Evolutionary conservation across 768 basidiomycete genomes (phyloP), one percentile per base, ranked within the genome.

Genomic region (Suillus cothurnatus): DNA sequence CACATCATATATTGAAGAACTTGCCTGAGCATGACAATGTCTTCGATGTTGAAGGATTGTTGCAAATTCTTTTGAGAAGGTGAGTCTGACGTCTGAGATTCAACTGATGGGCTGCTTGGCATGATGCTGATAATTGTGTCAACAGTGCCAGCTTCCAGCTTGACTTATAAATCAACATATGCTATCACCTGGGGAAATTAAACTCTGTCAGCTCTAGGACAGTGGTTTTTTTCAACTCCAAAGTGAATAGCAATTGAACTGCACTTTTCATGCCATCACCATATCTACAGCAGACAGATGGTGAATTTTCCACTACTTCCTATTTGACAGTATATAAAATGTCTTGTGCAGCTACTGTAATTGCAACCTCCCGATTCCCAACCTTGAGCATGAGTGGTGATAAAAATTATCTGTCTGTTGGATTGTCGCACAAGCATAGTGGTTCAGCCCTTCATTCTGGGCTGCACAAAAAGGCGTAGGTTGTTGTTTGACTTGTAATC

Each of bases 131-230:
- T 49, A 23, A 26, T 26, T 26, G 47, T 12, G 12, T 1, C 47
- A 7, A 49, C 47, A 49, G 47, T 26, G 47, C 3, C 23, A 15
- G n/a, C n/a, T n/a, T n/a, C n/a, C n/a, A n/a, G 14, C 47, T 3
- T 47, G 47, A 49, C 47, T 49, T 23, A 47, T 47, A 11, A 23
- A 47, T 47, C 4, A 11, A 12, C 2, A 4, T 12, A 47, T 23
- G n/a, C 11, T 23, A n/a, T 47, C 45, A 47, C 9, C 45, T 47
- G 21, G 12, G 21, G n/a, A 4, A 47, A 47, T 23, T 11, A n/a
- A 68, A 23, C 75, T 69, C 23, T n/a, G 43, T 45, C 43, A 7
- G 43, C 8, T 6, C 43, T 21, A 45, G 21, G 43, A 45, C 12
- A 47, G 45, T 12, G n/a, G n/a, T 12, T 47, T 47, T 23, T 47